A percentile compares a stretch with the other conserved stretches of the same genome.
phyloP scores from a whole-genome alignment of 257 asterid species.

The Solanum sejunctum region DNA sequence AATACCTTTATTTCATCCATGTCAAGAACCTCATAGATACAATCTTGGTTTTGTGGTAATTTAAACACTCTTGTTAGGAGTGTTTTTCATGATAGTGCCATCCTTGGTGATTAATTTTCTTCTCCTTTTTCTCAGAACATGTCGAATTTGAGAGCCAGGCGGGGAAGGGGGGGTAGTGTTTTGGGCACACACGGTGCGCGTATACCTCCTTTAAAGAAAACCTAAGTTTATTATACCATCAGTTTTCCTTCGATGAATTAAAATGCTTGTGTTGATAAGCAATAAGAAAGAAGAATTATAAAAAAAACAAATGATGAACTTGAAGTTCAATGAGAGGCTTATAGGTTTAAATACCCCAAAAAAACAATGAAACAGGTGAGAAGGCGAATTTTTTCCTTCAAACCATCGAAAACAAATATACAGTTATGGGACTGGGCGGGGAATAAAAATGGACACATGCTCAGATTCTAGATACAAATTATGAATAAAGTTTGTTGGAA shows the following conservation, averaged over 20 bases:
- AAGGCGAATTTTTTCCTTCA: background rate
- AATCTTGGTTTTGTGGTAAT: background rate
- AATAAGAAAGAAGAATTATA: too few relatives aligned
- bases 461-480: background rate
- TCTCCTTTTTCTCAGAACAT: background rate
- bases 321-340: background rate
- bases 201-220: too few relatives aligned
- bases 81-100: background rate
- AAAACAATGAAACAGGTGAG: background rate
- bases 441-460: background rate
- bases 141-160: background rate
- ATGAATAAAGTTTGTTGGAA: background rate
- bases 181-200: background rate
- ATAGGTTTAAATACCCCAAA: background rate
- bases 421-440: background rate
- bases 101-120: background rate
- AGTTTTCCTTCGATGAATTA: background rate
- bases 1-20: background rate
- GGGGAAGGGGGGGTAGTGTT: too few relatives aligned
- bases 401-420: background rate
- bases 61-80: background rate
- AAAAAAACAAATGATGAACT: background rate
- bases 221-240: background rate
- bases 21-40: background rate
- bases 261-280: background rate